phyloP scores from a whole-genome alignment of 129 eudicot genomes.

The Deinandra increscens region DNA sequence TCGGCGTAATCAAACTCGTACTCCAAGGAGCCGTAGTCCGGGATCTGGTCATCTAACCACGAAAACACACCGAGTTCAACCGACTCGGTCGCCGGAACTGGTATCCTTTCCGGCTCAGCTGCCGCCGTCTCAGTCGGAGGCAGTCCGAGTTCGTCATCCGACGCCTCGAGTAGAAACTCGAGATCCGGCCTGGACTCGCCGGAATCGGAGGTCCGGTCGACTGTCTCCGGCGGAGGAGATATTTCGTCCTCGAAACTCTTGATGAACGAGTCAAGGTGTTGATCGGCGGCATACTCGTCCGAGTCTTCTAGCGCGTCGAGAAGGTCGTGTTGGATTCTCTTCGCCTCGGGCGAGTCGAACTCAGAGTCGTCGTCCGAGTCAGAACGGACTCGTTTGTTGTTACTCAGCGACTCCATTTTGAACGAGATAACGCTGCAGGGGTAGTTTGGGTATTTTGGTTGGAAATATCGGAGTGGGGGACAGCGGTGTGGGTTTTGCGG shows the following conservation, averaged over 20 bases:
- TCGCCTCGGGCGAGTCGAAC: constrained; percentile 48
- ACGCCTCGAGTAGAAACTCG: constrained; percentile 52
- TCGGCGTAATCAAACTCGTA: constrained; percentile 37
- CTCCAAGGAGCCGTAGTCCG: constrained; percentile 62
- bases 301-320: constrained; percentile 50
- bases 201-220: constrained; percentile 41
- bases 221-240: constrained; percentile 25
- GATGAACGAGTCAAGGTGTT: constrained; percentile 73
- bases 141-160: constrained; percentile 58
- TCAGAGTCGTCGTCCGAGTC: constrained; percentile 55
- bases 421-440: neutral
- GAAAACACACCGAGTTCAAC: constrained; percentile 44
- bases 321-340: constrained; percentile 49
- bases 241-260: constrained; percentile 73
- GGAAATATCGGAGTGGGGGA: no score
- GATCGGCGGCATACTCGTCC: constrained; percentile 33
- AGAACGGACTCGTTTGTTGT: constrained; percentile 34
- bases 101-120: constrained; percentile 36
- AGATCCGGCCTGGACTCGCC: constrained; percentile 54
- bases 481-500: no score
- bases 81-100: constrained; percentile 48
- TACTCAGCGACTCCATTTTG: constrained; percentile 36
- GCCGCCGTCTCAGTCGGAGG: constrained; percentile 45
- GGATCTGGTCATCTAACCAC: constrained; percentile 42
- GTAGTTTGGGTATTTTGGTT: neutral